Evolutionary conservation across 225 moss, liverwort and hornwort species (phyloP).

Genomic region (Marchantia paleacea): DNA sequence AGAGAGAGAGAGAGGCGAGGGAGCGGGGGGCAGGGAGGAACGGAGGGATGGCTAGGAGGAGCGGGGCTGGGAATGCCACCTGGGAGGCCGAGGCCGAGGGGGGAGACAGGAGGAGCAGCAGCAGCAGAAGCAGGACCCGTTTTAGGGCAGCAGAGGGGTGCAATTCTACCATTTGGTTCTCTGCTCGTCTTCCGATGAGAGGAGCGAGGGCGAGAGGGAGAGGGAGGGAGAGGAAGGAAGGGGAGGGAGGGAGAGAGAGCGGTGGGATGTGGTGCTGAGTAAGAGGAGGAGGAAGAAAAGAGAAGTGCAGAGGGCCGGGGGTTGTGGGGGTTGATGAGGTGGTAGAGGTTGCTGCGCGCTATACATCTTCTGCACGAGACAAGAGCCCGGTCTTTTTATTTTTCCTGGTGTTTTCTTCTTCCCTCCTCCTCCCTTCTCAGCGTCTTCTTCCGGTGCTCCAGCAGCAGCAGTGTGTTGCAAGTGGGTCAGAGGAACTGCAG

Average conservation of each 20-base stretch:
- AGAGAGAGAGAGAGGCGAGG: neutral
- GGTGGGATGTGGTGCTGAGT: neutral
- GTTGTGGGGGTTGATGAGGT: neutral
- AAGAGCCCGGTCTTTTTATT: neutral
- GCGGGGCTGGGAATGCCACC: constrained; percentile 24
- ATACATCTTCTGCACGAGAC: neutral
- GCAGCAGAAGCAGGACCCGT: constrained; percentile 12
- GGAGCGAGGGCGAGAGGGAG: neutral
- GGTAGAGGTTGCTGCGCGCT: no score
- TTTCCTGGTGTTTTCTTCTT: constrained; percentile 2
- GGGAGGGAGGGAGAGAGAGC: neutral
- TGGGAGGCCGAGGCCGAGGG: constrained; percentile 2
- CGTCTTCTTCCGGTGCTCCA: neutral
- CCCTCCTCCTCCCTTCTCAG: neutral
- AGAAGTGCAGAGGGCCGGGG: neutral
- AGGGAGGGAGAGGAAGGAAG: neutral
- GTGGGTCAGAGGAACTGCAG: neutral
- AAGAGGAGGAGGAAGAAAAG: neutral
- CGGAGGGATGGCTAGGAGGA: neutral
- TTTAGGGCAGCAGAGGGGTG: constrained; percentile 35
- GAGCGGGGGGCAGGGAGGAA: neutral
- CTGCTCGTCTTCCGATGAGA: neutral
- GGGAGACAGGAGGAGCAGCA: neutral
- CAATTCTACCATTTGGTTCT: constrained; percentile 5
- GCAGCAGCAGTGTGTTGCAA: neutral